Evolutionary conservation across 352 stramenopile species (phyloP), one percentile per base, ranked within the genome.

Genomic region (Discostella stelligera): DNA sequence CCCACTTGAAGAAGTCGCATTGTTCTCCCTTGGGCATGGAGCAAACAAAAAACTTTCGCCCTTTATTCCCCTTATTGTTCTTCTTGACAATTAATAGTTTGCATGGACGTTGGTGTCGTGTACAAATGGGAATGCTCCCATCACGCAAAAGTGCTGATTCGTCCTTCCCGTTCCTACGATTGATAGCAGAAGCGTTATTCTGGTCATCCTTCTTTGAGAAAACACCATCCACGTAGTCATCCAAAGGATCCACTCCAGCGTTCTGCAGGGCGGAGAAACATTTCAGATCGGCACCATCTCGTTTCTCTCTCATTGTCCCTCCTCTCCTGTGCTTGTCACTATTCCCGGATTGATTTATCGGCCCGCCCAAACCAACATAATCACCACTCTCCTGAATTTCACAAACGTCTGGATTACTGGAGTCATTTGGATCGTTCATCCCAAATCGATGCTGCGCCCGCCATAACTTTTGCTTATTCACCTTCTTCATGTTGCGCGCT

Each of bases 1-100:
- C 89, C 95, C 95, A 98, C 77, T 94, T 83, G 74, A 98, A 98
- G 73, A 96, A 96, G 52, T 95, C 87, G 76, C 95, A 97, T 69
- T 96, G 89, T 39, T 97, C 91, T 11, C 88, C 87, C 64, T 91
- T 91, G 4, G 94, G 92, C 16, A 94, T 87, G 0, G 89, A 85
- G 66, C 95, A 98, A 1, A 85, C 85, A 84, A 94, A 98, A 82
- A 98, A 98, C 63, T 92, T 90, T 3, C 95, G 88, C 2, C 95
- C 95, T 69, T 95, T 97, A 86, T 98, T 98, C n/a, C 83, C 89
- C 50, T 79, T 83, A 7, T 72, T 84, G 55, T 85, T 85, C 73
- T 91, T 93, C 60, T 93, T 94, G 6, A 94, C 90, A 9, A 68
- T 83, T 0, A 92, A 52, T 0, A 90, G 52, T 70, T 92, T 91